Evolutionary conservation across 192 early-diverging fungal species (phyloP).

Genomic region (Dissophora ornata): DNA sequence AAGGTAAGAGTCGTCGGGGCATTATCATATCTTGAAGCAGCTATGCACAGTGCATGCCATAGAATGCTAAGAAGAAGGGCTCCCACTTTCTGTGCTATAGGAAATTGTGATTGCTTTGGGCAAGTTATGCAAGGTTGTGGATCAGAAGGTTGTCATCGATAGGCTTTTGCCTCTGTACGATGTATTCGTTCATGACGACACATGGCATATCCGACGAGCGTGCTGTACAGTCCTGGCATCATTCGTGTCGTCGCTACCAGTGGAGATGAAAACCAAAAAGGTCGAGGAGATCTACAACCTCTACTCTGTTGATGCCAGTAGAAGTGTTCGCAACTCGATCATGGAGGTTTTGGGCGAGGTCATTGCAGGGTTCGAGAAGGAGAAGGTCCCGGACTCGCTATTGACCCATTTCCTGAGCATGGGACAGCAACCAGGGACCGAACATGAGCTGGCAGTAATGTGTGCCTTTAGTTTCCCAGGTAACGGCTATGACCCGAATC

Average conservation of each 20-base stretch:
- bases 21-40: too few relatives aligned
- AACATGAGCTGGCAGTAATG: constrained; percentile 63
- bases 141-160: constrained; percentile 37
- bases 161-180: constrained; percentile 63
- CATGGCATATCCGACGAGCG: constrained; percentile 69
- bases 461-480: constrained; percentile 72
- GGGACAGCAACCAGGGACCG: constrained; percentile 61
- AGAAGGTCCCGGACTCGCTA: constrained; percentile 57
- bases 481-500: constrained; percentile 6
- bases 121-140: constrained; percentile 32
- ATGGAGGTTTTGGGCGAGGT: constrained; percentile 68
- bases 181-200: constrained; percentile 59
- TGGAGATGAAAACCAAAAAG: constrained; percentile 56
- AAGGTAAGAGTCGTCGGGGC: constrained; percentile 42
- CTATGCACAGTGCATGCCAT: too few relatives aligned
- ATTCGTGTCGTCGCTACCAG: constrained; percentile 60
- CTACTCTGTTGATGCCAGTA: constrained; percentile 63
- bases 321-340: constrained; percentile 64
- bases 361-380: constrained; percentile 63
- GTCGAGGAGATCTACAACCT: constrained; percentile 61
- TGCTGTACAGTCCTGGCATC: constrained; percentile 60
- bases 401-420: constrained; percentile 63
- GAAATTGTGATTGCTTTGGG: constrained; percentile 55
- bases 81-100: too few relatives aligned
- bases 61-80: too few relatives aligned